Evolutionary conservation across 148 eudicot genomes (phyloP).

Genomic region (Diospyros kaki): DNA sequence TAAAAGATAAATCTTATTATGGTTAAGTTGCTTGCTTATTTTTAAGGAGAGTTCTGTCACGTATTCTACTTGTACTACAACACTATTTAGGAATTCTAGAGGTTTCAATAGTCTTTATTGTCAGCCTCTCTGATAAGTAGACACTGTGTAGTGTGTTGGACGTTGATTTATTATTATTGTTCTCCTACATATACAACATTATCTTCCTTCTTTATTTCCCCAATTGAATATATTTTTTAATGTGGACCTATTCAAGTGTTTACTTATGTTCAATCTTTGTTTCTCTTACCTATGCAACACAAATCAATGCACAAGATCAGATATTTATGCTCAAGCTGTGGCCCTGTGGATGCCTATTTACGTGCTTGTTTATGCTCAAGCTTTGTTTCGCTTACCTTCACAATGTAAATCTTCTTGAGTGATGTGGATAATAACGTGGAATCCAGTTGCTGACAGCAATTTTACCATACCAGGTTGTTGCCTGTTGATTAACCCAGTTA

Average conservation of each 20-base stretch:
- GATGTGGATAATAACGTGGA: background rate
- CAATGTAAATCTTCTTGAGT: background rate
- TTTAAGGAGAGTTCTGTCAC: too few relatives aligned
- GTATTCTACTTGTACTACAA: too few relatives aligned
- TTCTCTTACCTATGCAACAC: background rate
- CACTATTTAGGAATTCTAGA: background rate
- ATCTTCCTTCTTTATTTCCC: background rate
- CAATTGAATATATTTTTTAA: too few relatives aligned
- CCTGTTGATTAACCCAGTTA: conserved; percentile 17
- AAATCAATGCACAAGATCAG: background rate
- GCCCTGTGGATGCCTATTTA: background rate
- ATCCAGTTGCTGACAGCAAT: conserved; percentile 3
- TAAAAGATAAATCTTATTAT: too few relatives aligned
- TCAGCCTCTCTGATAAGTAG: background rate
- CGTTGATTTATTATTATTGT: background rate
- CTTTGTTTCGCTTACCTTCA: background rate
- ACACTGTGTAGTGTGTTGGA: background rate
- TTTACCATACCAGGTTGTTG: conserved; percentile 32
- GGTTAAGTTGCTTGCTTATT: too few relatives aligned
- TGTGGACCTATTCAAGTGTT: too few relatives aligned
- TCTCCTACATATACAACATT: background rate
- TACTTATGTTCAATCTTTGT: background rate
- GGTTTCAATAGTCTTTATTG: background rate
- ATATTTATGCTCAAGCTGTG: background rate
- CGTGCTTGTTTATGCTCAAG: background rate